Base-by-base conservation (phyloP, 208 protist genomes). In the Zelonia costaricensis region DNA sequence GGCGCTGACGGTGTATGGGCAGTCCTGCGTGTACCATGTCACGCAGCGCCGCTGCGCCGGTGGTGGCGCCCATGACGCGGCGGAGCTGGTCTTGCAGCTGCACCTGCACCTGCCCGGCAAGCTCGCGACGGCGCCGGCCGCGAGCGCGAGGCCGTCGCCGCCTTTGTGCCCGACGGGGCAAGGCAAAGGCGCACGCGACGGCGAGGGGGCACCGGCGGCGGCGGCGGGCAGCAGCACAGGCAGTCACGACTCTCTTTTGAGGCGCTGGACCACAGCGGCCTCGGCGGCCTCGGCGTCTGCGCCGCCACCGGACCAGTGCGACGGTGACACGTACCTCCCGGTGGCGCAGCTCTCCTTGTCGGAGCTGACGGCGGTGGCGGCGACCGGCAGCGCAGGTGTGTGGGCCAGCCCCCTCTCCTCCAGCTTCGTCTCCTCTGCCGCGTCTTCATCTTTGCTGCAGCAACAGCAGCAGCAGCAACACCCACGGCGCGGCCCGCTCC, bases 11-110 rank as follows among this genome's bases (percentile, higher is more conserved):
- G 33, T 76, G 9, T 80, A 88, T n/a, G 68, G 74, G 10, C 53
- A 74, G 6, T 44, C 79, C 12, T 80, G 79, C 51, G 10, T 88
- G 15, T 84, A 73, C 54, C 61, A 69, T 54, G 25, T 80, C 13
- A 62, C 62, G 6, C 45, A 47, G 10, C 27, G 63, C 20, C 43
- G n/a, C 9, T n/a, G 31, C 49, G 10, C 49, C 31, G 12, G 20
- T 23, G 22, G 22, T 16, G 52, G 36, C 36, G 33, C 6, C n/a
- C 33, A 30, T 30, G 22, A 22, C 1, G 35, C 52, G n/a, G n/a
- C n/a, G n/a, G n/a, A n/a, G n/a, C n/a, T n/a, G 15, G 36, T 57
- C 18, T 20, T 57, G 52, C 15, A 31, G 22, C 18, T 57, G 12
- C 22, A 57, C 52, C 40, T 57, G 52, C 16, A 57, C 52, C 20